Conservation (phyloP, 441 rosid genomes). For the Capsella rubella region DNA sequence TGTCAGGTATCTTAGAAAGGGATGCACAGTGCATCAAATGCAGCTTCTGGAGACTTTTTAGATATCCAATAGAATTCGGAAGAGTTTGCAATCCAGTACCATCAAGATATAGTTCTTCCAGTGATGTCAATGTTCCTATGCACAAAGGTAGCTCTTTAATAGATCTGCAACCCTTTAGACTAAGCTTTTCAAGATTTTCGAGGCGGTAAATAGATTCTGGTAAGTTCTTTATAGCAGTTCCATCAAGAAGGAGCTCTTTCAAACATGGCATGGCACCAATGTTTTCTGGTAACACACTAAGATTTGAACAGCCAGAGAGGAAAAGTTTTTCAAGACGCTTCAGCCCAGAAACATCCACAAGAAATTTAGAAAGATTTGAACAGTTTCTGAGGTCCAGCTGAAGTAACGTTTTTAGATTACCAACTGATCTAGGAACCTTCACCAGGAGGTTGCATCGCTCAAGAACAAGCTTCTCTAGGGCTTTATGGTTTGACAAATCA, state of each 20-base stretch:
- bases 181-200: conserved; percentile 56
- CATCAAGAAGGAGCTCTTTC: conserved; percentile 58
- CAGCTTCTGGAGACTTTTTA: conserved; percentile 57
- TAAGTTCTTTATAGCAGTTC: conserved; percentile 54
- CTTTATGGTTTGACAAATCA: conserved; percentile 54
- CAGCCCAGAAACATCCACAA: conserved; percentile 60
- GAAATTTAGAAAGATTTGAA: conserved; percentile 52
- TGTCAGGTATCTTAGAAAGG: conserved; percentile 54
- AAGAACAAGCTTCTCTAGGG: conserved; percentile 62
- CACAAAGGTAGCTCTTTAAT: conserved; percentile 51
- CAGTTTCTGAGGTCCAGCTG: conserved; percentile 60
- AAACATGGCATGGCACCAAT: conserved; percentile 58
- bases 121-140: conserved; percentile 51
- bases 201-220: conserved; percentile 56
- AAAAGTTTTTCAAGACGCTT: conserved; percentile 54
- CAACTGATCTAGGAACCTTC: conserved; percentile 58
- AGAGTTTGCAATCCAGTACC: conserved; percentile 48
- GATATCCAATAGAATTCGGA: conserved; percentile 57
- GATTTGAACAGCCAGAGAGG: conserved; percentile 56
- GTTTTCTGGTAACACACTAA: conserved; percentile 57
- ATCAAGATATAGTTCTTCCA: conserved; percentile 53
- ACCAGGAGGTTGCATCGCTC: conserved; percentile 51
- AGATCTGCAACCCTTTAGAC: conserved; percentile 49
- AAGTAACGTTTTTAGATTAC: conserved; percentile 49
- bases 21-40: conserved; percentile 50